A percentile compares a stretch with the other conserved stretches of the same genome.
Conservation (phyloP, 2,329 filamentous ascomycete species). For the Trichophyton benhamiae region DNA sequence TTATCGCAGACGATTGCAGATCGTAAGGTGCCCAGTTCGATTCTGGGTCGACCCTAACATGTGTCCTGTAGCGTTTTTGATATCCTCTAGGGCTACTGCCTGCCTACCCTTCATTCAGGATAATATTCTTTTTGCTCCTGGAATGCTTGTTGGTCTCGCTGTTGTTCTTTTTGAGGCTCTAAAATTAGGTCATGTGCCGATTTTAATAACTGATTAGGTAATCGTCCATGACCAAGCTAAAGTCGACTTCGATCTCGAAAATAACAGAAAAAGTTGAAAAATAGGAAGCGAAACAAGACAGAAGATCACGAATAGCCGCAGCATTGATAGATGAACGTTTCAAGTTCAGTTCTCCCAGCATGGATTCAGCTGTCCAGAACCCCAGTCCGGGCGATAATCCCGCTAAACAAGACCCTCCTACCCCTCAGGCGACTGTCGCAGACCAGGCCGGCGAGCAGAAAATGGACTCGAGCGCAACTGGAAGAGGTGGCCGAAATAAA, state of each 20-base stretch:
- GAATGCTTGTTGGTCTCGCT: too few relatives aligned
- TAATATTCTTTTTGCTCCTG: too few relatives aligned
- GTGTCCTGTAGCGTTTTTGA: not conserved
- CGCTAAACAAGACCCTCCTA: not conserved
- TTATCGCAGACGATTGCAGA: conserved; percentile 15
- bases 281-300: not conserved
- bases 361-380: conserved; percentile 12
- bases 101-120: too few relatives aligned
- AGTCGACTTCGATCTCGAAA: not conserved
- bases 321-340: not conserved
- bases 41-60: conserved; percentile 12
- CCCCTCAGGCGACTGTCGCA: conserved; percentile 1
- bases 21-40: conserved; percentile 14
- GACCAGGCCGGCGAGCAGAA: not conserved
- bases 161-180: too few relatives aligned
- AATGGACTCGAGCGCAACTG: not conserved
- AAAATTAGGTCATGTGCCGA: too few relatives aligned
- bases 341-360: conserved; percentile 3
- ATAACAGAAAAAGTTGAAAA: not conserved
- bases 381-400: conserved; percentile 3
- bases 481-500: conserved; percentile 38
- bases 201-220: too few relatives aligned
- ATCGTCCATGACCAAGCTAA: too few relatives aligned
- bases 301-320: not conserved
- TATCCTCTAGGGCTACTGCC: not conserved